These are phyloP conservation scores for Verticillium dahliae DNA, from an alignment of 2,329 filamentous ascomycete genomes.

Conservation along the genomic window DNA sequence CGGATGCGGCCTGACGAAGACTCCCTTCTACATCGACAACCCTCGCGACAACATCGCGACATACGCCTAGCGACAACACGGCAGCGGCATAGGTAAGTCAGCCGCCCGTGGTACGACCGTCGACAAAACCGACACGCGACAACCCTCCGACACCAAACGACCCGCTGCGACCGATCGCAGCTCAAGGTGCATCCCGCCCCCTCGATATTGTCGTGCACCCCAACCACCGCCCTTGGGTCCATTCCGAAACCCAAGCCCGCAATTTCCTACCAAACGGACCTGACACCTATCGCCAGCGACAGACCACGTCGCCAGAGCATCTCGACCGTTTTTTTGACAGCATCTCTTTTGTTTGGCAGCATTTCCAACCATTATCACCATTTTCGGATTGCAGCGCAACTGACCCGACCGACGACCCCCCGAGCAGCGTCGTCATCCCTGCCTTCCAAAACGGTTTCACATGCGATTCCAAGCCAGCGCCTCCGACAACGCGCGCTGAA, in stretches of 20 bases:
- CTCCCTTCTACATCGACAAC: slow-evolving; percentile 8
- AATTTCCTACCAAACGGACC: not conserved
- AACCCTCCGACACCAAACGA: not conserved
- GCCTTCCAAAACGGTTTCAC: not conserved
- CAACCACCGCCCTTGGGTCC: not conserved
- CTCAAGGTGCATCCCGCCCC: not conserved
- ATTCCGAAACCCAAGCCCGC: not conserved
- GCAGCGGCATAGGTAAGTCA: not conserved
- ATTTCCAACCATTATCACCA: slow-evolving; percentile 1
- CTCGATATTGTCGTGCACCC: not conserved
- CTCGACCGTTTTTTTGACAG: not conserved
- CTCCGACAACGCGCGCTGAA: not conserved
- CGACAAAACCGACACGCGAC: slow-evolving; percentile 4
- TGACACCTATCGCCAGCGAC: not conserved
- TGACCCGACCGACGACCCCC: not conserved
- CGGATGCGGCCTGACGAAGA: not conserved
- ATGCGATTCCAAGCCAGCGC: slow-evolving; percentile 1
- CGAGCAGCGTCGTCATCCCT: not conserved
- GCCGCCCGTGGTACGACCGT: not conserved
- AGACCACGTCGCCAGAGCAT: slow-evolving; percentile 1
- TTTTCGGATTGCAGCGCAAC: not conserved
- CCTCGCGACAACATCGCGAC: slow-evolving; percentile 6
- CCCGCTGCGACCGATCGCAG: not conserved
- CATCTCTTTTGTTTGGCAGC: not conserved
- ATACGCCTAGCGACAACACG: not conserved